Base-by-base conservation (phyloP, 2,329 filamentous ascomycete genomes). In the Eutypa lata region DNA sequence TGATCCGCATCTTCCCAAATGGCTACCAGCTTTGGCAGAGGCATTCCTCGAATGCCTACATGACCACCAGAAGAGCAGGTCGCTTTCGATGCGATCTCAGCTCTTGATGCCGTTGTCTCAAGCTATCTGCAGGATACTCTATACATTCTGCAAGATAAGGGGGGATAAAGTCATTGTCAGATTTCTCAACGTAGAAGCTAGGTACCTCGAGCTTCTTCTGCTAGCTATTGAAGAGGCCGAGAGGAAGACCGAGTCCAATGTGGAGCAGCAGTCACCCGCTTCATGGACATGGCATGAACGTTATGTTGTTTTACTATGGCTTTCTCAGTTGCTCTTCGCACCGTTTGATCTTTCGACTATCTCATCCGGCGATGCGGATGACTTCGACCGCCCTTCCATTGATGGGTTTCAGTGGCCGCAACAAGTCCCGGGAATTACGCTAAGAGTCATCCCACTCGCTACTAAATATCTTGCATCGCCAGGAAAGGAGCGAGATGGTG, bases 271-370 rank as follows among this genome's bases (percentile, higher is more conserved):
- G n/a, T 48, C 57, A 1, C 48, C 53, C 0, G 60, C 62, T 6
- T 52, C 61, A 22, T 84, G 88, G 78, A 78, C 79, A 1, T 99
- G 94, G 94, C 87, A 96, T 67, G 89, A 97, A 70, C 81, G 89
- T 50, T 97, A 97, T 65, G 77, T 97, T 18, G 84, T 92, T 43
- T 76, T 97, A 4, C 77, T 96, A 10, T 99, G 94, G 94, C 81
- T 93, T 28, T 89, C 88, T 1, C 89, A 94, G 70, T 75, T 94
- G 16, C 77, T 93, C 53, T 79, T 93, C 31, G 91, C 91, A 1
- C 94, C 94, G 0, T 99, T 99, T 71, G 92, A 97, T 63, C 76
- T 99, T 49, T 81, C 87, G 2, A 91, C 90, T 2, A 92, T 99
- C 55, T 97, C 92, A 1, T 83, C 82, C 2, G 71, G 75, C 1